Base-by-base conservation (phyloP, 805 yeast genomes). In the Blastobotrys peoriensis region DNA sequence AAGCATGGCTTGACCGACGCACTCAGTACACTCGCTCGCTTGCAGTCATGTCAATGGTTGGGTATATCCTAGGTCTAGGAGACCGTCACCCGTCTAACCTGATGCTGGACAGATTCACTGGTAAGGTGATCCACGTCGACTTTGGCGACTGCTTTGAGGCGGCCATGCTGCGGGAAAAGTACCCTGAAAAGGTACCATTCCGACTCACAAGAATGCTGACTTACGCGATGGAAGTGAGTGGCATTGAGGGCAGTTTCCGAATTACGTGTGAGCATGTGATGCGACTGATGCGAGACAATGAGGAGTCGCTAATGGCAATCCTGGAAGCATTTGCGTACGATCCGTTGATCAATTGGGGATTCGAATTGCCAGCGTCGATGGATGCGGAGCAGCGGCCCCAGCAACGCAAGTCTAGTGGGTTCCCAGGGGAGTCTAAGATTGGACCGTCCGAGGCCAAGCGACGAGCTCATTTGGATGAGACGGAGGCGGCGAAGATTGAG, bases 141-240 rank as follows among this genome's bases (percentile, higher is more conserved):
- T 93, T 91, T 66, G 99, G 98, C 53, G 99, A 93, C 62, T 93
- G 99, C 75, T 93, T 93, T 59, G 99, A 93, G 62, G 96, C 98
- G 2, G 98, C 99, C 0, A 88, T 91, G 40, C 67, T 93, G 49
- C 78, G 99, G 54, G 98, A 94, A 55, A 93, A 93, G 61, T 94
- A 85, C 63, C 99, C 99, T 0, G 99, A 93, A 59, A 91, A 89
- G 63, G 98, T 93, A 19, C 99, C 99, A 5, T 93, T 93, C 70
- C 75, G 99, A 63, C 73, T 93, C 47, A 93, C 99, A 0, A 73
- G 98, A 64, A 93, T 93, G 99, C 72, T 94, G 52, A 88, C 94
- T 18, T 88, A 88, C 63, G 99, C 98, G 0, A 91, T 93, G 97
- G 99, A 94, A 63, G 98, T 93, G 2, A 85, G 96, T 65, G 98